Evolutionary conservation across 108 stramenopile species (phyloP).

Genomic region (Heterococcus sp.): DNA sequence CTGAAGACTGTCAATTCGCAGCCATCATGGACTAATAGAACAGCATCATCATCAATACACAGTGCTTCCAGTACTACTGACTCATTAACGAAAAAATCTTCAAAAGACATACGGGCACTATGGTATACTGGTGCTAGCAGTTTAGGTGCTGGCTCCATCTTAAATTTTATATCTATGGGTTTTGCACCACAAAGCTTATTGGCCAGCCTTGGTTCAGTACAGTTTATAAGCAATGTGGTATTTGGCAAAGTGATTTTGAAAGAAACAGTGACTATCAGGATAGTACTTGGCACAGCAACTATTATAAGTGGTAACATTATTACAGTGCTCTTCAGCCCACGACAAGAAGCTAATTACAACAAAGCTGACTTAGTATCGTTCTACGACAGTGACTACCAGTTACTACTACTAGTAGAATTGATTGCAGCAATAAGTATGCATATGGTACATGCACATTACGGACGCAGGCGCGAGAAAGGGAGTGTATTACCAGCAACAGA

Average conservation of each 20-base stretch:
- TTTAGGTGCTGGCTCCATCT: conserved; percentile 61
- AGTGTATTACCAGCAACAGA: conserved; percentile 6
- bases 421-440: not conserved
- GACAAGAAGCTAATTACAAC: not conserved
- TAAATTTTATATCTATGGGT: conserved; percentile 68
- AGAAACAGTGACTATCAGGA: conserved; percentile 54
- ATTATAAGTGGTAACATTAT: conserved; percentile 63
- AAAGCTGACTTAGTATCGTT: not conserved
- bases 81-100: not conserved
- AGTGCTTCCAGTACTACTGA: not conserved
- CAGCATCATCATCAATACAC: too few species aligned
- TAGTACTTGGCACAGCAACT: conserved; percentile 61
- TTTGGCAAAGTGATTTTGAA: conserved; percentile 58
- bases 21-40: too few species aligned
- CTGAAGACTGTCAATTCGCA: too few species aligned
- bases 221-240: conserved; percentile 70
- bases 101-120: not conserved
- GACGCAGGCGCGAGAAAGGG: not conserved
- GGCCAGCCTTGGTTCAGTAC: conserved; percentile 68
- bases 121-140: conserved; percentile 63
- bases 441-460: not conserved
- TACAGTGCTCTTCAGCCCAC: conserved; percentile 38
- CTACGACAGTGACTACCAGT: not conserved
- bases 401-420: not conserved
- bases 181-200: conserved; percentile 69